These are phyloP conservation scores for Begonia masoniana DNA, from an alignment of 306 rosid genomes.

Conservation along the genomic window DNA sequence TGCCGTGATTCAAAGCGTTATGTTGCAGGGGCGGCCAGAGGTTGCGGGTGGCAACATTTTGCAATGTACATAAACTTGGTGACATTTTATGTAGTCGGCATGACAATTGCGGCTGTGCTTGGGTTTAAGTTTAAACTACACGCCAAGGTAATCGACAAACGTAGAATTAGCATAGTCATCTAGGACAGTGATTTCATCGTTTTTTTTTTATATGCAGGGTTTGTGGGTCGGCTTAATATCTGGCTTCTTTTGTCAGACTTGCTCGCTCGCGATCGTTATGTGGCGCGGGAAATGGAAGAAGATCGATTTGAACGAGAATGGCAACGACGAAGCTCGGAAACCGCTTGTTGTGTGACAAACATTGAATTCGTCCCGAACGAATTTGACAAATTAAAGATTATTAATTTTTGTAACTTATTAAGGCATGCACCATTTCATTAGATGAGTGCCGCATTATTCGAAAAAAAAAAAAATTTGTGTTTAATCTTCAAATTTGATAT, in stretches of 20 bases:
- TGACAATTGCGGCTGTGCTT: slow-evolving; percentile 44
- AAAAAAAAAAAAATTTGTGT: too few relatives aligned
- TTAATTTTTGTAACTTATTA: too few relatives aligned
- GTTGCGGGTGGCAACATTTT: slow-evolving; percentile 70
- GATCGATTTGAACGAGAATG: slow-evolving; percentile 11
- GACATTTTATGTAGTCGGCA: slow-evolving; percentile 52
- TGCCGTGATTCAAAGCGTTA: not conserved
- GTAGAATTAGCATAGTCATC: not conserved
- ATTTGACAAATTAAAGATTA: too few relatives aligned
- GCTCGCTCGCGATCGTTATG: slow-evolving; percentile 28
- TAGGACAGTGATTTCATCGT: not conserved
- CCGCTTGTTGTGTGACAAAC: slow-evolving; percentile 3
- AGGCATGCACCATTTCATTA: too few relatives aligned
- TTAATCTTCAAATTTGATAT: too few relatives aligned
- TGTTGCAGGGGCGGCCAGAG: slow-evolving; percentile 66
- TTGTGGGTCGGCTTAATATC: slow-evolving; percentile 74
- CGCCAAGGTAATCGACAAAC: slow-evolving; percentile 34
- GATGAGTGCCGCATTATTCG: too few relatives aligned
- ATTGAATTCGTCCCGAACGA: too few relatives aligned
- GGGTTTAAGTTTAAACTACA: slow-evolving; percentile 43
- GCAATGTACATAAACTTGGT: slow-evolving; percentile 50
- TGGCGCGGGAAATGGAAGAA: slow-evolving; percentile 31
- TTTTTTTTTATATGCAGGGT: slow-evolving; percentile 32
- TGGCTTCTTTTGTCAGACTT: slow-evolving; percentile 45
- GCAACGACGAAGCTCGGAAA: slow-evolving; percentile 2